phyloP scores from a whole-genome alignment of 306 rosid genomes.

The Canavalia ensiformis region DNA sequence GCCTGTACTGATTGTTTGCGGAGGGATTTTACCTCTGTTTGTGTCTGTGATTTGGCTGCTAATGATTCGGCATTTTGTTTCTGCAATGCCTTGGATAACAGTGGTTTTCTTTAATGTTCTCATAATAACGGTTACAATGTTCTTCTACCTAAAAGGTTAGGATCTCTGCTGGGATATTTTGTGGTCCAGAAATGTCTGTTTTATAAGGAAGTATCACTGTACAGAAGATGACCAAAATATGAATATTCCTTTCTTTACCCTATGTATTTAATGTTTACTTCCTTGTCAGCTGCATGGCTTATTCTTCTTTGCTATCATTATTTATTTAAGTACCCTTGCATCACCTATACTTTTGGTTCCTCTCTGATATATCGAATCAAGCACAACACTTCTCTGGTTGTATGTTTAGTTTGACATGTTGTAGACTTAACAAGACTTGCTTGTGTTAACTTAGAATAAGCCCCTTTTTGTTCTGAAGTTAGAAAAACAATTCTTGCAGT shows the following conservation, averaged over 20 bases:
- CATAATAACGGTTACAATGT: constrained; percentile 83
- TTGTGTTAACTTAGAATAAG: not conserved
- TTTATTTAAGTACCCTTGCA: constrained; percentile 30
- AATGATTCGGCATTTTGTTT: constrained; percentile 89
- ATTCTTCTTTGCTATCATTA: constrained; percentile 3
- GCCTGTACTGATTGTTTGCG: constrained; percentile 96
- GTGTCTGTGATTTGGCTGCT: constrained; percentile 94
- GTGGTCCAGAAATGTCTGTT: not conserved
- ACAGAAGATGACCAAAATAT: not conserved
- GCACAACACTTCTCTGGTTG: constrained; percentile 4
- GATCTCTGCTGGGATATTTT: constrained; percentile 35
- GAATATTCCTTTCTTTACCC: constrained; percentile 12
- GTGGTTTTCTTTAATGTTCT: constrained; percentile 78
- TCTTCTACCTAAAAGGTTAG: constrained; percentile 92
- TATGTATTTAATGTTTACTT: constrained; percentile 19
- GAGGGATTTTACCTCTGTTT: constrained; percentile 89
- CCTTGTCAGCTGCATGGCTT: constrained; percentile 22
- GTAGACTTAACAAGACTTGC: not conserved
- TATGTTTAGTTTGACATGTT: not conserved
- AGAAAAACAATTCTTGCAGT: too few species aligned
- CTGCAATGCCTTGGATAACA: constrained; percentile 98
- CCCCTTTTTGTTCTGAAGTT: too few species aligned
- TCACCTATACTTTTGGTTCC: constrained; percentile 2
- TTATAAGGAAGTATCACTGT: constrained; percentile 14
- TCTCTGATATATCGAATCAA: constrained; percentile 9